Percentiles rank a stretch among this genome's conserved stretches.
phyloP scores from a whole-genome alignment of 1,284 basidiomycete species.

The Malassezia equina region DNA sequence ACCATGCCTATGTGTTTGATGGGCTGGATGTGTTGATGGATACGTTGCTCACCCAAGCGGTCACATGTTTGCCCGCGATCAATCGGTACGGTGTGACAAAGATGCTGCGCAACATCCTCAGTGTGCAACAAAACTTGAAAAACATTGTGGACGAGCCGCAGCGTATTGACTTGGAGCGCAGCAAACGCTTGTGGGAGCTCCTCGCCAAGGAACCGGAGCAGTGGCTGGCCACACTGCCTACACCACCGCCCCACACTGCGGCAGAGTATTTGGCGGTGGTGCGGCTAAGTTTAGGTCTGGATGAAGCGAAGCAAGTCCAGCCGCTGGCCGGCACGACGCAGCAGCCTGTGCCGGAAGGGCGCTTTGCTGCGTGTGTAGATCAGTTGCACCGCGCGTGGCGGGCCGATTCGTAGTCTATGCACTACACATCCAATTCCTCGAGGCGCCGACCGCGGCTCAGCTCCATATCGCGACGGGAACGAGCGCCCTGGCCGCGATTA shows the following conservation, averaged over 20 bases:
- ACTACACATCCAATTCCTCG: conserved; percentile 22
- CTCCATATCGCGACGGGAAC: conserved; percentile 28
- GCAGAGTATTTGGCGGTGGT: conserved; percentile 32
- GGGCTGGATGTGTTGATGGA: conserved; percentile 82
- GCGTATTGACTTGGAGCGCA: conserved; percentile 63
- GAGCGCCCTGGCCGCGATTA: conserved; percentile 42
- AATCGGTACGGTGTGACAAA: conserved; percentile 76
- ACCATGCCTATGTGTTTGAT: conserved; percentile 66
- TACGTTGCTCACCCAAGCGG: conserved; percentile 65
- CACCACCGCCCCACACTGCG: conserved; percentile 15
- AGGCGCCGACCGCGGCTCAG: conserved; percentile 36
- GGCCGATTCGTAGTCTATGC: neutral
- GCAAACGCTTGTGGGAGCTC: conserved; percentile 65
- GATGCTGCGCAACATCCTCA: conserved; percentile 77
- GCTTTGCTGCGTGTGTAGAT: neutral
- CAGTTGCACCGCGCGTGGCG: neutral
- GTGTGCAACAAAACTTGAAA: conserved; percentile 84
- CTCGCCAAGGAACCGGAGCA: conserved; percentile 18
- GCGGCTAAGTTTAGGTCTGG: conserved; percentile 35
- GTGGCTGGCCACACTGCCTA: conserved; percentile 6
- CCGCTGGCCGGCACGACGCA: conserved; percentile 9
- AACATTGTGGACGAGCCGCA: conserved; percentile 44
- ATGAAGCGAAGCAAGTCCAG: conserved; percentile 6
- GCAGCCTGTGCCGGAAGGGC: neutral
- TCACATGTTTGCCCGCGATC: conserved; percentile 61